phyloP scores from a whole-genome alignment of 371 early-diverging fungal genomes.

The Rhizopus arrhizus region DNA sequence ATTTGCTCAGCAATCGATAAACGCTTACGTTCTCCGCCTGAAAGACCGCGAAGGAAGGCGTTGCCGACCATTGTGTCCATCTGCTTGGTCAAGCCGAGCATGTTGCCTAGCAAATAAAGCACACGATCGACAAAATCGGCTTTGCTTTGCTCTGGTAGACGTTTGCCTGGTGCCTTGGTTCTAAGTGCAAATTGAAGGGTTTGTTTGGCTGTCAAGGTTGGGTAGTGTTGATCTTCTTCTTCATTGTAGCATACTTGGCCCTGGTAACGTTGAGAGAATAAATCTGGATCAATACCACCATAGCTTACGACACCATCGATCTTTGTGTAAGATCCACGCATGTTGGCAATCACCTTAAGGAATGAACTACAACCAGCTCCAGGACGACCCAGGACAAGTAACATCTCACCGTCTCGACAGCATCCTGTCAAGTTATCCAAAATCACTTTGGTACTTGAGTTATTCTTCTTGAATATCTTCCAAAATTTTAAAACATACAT shows the following conservation, averaged over 20 bases:
- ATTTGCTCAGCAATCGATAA: constrained; percentile 87
- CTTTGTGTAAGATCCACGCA: constrained; percentile 59
- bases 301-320: constrained; percentile 62
- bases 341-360: constrained; percentile 66
- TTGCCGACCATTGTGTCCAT: constrained; percentile 84
- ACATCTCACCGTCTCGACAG: constrained; percentile 70
- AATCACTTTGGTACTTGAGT: constrained; percentile 34
- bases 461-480: constrained; percentile 25
- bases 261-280: constrained; percentile 57
- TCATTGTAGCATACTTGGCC: constrained; percentile 71
- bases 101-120: constrained; percentile 61
- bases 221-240: constrained; percentile 76
- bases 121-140: constrained; percentile 49
- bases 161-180: constrained; percentile 65
- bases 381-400: constrained; percentile 72
- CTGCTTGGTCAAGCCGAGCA: constrained; percentile 75
- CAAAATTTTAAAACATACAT: constrained; percentile 25
- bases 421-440: constrained; percentile 61
- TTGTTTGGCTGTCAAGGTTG: constrained; percentile 69
- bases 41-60: constrained; percentile 79
- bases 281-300: constrained; percentile 66
- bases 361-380: constrained; percentile 74
- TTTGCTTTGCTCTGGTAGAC: constrained; percentile 48
- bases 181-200: constrained; percentile 67
- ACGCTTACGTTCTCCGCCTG: constrained; percentile 90